These are phyloP conservation scores for Fusarium pilosicola DNA, from an alignment of 2,329 filamentous ascomycete genomes.

Conservation along the genomic window DNA sequence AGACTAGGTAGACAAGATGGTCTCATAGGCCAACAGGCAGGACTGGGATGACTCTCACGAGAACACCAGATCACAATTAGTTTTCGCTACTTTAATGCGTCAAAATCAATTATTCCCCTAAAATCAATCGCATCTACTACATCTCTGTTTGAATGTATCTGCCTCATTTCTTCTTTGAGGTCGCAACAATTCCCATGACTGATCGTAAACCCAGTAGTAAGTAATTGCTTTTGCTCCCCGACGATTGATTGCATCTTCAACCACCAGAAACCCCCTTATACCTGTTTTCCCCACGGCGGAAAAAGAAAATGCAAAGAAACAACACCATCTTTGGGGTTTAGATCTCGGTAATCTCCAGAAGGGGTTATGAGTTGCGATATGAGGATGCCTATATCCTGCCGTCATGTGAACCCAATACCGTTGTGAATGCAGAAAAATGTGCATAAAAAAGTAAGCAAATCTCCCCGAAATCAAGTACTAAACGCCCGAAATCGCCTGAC, in stretches of 20 bases:
- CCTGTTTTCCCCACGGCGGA: slow-evolving; percentile 6
- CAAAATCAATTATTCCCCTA: slow-evolving; percentile 14
- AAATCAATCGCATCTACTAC: slow-evolving; percentile 16
- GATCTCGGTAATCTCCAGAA: slow-evolving; percentile 25
- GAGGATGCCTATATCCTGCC: slow-evolving; percentile 13
- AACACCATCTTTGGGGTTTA: slow-evolving; percentile 2
- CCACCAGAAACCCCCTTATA: slow-evolving; percentile 12
- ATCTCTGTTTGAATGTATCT: slow-evolving; percentile 16
- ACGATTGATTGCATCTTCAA: slow-evolving; percentile 2
- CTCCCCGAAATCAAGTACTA: slow-evolving; percentile 11
- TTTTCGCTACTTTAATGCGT: neutral
- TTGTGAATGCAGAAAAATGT: slow-evolving; percentile 6
- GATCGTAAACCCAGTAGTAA: slow-evolving; percentile 6
- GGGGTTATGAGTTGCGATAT: slow-evolving; percentile 5
- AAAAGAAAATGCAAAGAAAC: slow-evolving; percentile 28
- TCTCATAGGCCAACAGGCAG: neutral
- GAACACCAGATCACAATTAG: neutral
- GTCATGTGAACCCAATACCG: slow-evolving; percentile 14
- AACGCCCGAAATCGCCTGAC: slow-evolving; percentile 9
- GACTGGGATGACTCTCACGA: slow-evolving; percentile 4
- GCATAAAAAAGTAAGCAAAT: slow-evolving; percentile 20
- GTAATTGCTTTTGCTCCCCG: neutral
- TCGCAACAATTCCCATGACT: slow-evolving; percentile 16
- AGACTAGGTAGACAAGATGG: neutral
- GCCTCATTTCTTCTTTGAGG: neutral